Conservation (phyloP, 2,329 filamentous ascomycete species). For the Cladophialophora psammophila region DNA sequence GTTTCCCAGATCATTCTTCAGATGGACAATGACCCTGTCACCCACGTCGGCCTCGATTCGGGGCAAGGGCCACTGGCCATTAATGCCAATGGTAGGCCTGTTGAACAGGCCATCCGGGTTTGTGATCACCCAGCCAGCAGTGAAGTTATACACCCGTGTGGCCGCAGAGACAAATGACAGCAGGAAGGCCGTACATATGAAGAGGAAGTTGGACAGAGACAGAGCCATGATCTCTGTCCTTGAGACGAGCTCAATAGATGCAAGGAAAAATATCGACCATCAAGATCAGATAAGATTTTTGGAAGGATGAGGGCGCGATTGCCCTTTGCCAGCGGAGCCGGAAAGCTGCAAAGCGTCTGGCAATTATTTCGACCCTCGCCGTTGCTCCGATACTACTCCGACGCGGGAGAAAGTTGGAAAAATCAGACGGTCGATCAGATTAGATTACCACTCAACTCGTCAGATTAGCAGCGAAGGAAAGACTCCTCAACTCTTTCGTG, state of each 20-base stretch:
- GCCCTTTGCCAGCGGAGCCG: neutral
- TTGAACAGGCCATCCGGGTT: constrained; percentile 73
- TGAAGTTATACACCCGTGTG: constrained; percentile 66
- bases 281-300: constrained; percentile 36
- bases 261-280: constrained; percentile 19
- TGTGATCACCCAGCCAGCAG: constrained; percentile 73
- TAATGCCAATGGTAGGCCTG: constrained; percentile 77
- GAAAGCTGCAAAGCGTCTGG: constrained; percentile 1
- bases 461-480: constrained; percentile 6
- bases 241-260: constrained; percentile 14
- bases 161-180: constrained; percentile 40
- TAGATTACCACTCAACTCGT: constrained; percentile 28
- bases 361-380: neutral
- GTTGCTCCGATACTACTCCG: constrained; percentile 29
- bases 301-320: neutral
- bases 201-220: constrained; percentile 54
- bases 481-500: neutral
- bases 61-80: constrained; percentile 78
- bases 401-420: neutral
- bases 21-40: constrained; percentile 48
- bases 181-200: constrained; percentile 43
- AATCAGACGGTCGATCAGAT: constrained; percentile 26
- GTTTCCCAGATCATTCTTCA: constrained; percentile 51
- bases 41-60: constrained; percentile 49
- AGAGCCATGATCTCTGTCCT: constrained; percentile 49